Evolutionary conservation across 1,284 basidiomycete genomes (phyloP).

Genomic region (Malassezia sympodialis): DNA sequence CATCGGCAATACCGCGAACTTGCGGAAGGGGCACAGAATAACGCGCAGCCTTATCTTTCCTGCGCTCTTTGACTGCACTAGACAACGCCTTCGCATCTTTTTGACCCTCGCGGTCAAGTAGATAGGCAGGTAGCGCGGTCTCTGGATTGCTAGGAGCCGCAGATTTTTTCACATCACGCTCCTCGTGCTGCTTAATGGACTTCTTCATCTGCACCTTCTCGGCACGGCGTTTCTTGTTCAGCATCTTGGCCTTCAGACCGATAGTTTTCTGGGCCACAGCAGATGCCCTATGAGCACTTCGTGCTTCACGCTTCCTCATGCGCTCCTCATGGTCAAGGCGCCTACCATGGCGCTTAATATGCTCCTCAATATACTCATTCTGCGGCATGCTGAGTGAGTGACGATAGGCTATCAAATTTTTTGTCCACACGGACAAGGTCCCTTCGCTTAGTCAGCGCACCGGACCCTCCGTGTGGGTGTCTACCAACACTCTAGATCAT

Average conservation of each 20-base stretch:
- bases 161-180: conserved; percentile 70
- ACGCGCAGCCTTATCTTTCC: conserved; percentile 98
- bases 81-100: conserved; percentile 94
- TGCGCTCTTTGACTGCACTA: conserved; percentile 94
- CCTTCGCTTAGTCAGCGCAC: conserved; percentile 1
- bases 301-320: conserved; percentile 76
- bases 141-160: conserved; percentile 39
- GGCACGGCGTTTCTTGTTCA: conserved; percentile 87
- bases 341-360: conserved; percentile 47
- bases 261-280: conserved; percentile 83
- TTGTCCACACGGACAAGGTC: neutral
- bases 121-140: conserved; percentile 58
- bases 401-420: neutral
- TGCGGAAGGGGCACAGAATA: conserved; percentile 93
- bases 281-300: conserved; percentile 77
- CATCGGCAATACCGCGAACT: conserved; percentile 94
- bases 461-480: neutral
- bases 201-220: conserved; percentile 99
- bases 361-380: conserved; percentile 51
- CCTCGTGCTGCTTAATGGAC: conserved; percentile 96
- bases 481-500: neutral
- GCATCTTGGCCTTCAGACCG: conserved; percentile 92
- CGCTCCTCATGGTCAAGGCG: conserved; percentile 48
- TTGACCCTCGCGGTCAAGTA: conserved; percentile 92
- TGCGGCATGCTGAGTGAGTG: conserved; percentile 22